These are phyloP conservation scores for Penicillium cinerascens DNA, from an alignment of 495 filamentous ascomycete species.

Conservation along the genomic window DNA sequence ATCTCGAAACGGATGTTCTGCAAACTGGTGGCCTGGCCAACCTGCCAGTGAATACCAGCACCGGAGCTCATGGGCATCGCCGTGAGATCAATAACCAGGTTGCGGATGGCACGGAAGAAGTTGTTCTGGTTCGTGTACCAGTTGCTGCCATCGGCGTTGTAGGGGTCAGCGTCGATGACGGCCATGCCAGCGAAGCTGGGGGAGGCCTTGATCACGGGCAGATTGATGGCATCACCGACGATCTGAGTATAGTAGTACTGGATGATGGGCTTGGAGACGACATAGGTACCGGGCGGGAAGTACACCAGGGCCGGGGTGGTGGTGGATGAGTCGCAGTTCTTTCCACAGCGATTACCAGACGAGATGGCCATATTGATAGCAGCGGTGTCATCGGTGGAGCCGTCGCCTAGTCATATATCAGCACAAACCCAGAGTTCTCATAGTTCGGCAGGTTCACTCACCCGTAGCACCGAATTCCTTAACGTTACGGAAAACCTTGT, in stretches of 20 bases:
- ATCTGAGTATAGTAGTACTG: slow-evolving; percentile 81
- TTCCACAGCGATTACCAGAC: slow-evolving; percentile 71
- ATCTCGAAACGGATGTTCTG: slow-evolving; percentile 93
- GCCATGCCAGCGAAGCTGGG: slow-evolving; percentile 76
- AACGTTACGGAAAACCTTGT: slow-evolving; percentile 85
- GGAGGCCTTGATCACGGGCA: slow-evolving; percentile 75
- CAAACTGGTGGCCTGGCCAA: slow-evolving; percentile 87
- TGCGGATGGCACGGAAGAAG: slow-evolving; percentile 95
- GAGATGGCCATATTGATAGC: slow-evolving; percentile 87
- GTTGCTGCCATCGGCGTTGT: slow-evolving; percentile 56
- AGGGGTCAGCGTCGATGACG: slow-evolving; percentile 87
- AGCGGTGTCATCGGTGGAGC: slow-evolving; percentile 75
- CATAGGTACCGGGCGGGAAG: slow-evolving; percentile 77
- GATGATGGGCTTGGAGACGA: slow-evolving; percentile 63
- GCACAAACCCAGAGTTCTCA: background rate
- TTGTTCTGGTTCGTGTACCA: slow-evolving; percentile 97
- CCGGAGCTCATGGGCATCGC: slow-evolving; percentile 60
- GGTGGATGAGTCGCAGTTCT: slow-evolving; percentile 79
- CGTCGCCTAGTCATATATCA: slow-evolving; percentile 52
- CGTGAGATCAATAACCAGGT: slow-evolving; percentile 86
- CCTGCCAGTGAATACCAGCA: slow-evolving; percentile 95
- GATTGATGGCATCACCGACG: slow-evolving; percentile 64
- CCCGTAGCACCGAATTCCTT: slow-evolving; percentile 76
- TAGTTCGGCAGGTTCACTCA: slow-evolving; percentile 9
- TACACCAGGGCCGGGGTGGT: slow-evolving; percentile 70